These are phyloP conservation scores for Penicillium coffeae DNA, from an alignment of 495 filamentous ascomycete species.

Conservation along the genomic window DNA sequence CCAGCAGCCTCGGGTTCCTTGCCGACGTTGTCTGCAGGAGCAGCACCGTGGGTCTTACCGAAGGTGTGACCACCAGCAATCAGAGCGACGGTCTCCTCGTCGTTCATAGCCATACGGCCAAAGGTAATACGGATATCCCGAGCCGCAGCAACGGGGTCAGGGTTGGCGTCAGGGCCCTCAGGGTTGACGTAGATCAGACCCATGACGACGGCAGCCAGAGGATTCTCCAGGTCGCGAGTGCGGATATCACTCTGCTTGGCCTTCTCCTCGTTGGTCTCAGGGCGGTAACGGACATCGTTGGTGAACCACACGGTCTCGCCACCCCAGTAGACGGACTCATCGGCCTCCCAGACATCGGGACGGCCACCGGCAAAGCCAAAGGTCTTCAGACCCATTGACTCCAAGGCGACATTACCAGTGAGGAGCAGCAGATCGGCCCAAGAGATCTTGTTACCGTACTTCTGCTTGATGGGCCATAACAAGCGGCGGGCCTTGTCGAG, in stretches of 20 bases:
- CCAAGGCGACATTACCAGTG: slow-evolving; percentile 68
- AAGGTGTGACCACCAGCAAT: slow-evolving; percentile 74
- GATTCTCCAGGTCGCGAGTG: slow-evolving; percentile 57
- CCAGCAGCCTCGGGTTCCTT: slow-evolving; percentile 58
- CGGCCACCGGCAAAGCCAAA: slow-evolving; percentile 70
- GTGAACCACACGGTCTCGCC: slow-evolving; percentile 63
- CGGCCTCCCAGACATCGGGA: slow-evolving; percentile 64
- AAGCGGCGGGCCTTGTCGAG: slow-evolving; percentile 75
- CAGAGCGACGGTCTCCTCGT: slow-evolving; percentile 70
- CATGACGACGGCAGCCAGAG: slow-evolving; percentile 64
- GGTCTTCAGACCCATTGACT: slow-evolving; percentile 70
- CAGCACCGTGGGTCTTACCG: slow-evolving; percentile 73
- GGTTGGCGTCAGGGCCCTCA: slow-evolving; percentile 66
- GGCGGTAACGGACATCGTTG: slow-evolving; percentile 61
- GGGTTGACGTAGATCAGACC: slow-evolving; percentile 76
- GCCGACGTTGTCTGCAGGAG: slow-evolving; percentile 52
- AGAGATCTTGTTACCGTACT: slow-evolving; percentile 76
- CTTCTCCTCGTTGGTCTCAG: slow-evolving; percentile 46
- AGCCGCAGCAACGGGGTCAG: slow-evolving; percentile 63
- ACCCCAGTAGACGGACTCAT: slow-evolving; percentile 72
- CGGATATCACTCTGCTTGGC: slow-evolving; percentile 53
- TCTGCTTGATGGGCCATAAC: slow-evolving; percentile 76
- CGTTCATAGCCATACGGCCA: slow-evolving; percentile 73
- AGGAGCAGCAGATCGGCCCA: slow-evolving; percentile 69
- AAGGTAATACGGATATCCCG: slow-evolving; percentile 68